Conservation (phyloP, 768 basidiomycete species). For the Arthromyces matolae region DNA sequence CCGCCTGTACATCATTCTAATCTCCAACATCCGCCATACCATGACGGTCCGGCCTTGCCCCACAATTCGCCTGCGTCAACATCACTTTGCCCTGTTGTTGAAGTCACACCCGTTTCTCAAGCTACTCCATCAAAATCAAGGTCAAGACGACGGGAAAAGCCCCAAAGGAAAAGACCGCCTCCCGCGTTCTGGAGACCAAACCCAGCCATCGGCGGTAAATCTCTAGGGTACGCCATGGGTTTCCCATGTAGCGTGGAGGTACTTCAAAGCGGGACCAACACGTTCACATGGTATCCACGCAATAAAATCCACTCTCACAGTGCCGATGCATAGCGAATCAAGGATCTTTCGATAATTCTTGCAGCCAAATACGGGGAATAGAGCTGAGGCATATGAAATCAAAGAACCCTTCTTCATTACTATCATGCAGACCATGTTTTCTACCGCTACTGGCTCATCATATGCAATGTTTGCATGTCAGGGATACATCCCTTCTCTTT, state of each 20-base stretch:
- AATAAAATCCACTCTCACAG: constrained; percentile 23
- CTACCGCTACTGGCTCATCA: constrained; percentile 18
- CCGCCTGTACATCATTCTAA: constrained; percentile 32
- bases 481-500: constrained; percentile 70
- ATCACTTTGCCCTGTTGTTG: constrained; percentile 22
- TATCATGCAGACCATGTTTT: neutral
- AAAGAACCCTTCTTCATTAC: too few species aligned
- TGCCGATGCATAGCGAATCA: too few species aligned
- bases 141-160: constrained; percentile 17
- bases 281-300: constrained; percentile 12
- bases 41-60: constrained; percentile 8
- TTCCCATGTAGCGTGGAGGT: constrained; percentile 30
- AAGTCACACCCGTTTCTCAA: constrained; percentile 9
- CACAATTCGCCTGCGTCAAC: constrained; percentile 1
- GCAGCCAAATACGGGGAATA: too few species aligned
- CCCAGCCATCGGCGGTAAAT: constrained; percentile 32
- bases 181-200: constrained; percentile 42
- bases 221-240: constrained; percentile 41
- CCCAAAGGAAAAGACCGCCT: constrained; percentile 23
- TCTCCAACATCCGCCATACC: constrained; percentile 33
- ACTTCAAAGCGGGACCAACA: constrained; percentile 12
- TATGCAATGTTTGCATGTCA: constrained; percentile 59
- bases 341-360: too few species aligned
- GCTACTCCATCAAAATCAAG: constrained; percentile 3
- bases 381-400: too few species aligned